Evolutionary conservation across 495 filamentous ascomycete species (phyloP).

Genomic region (Lindgomyces ingoldianus): DNA sequence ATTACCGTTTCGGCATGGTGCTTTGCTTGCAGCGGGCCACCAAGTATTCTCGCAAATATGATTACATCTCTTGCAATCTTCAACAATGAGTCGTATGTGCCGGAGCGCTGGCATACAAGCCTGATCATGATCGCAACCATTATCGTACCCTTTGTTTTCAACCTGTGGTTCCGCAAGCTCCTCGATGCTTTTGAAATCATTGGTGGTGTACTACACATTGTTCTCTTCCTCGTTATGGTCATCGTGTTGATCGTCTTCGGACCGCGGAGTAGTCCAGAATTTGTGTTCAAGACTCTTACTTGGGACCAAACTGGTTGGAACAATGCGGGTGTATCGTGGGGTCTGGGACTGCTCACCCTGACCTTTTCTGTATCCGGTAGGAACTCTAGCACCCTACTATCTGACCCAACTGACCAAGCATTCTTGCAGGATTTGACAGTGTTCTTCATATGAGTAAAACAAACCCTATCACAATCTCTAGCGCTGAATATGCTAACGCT

Average conservation of each 20-base stretch:
- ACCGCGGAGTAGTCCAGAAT: conserved; percentile 7
- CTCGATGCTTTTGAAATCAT: conserved; percentile 22
- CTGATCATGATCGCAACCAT: conserved; percentile 28
- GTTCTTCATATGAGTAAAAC: conserved; percentile 37
- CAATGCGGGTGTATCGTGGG: conserved; percentile 27
- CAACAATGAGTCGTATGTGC: conserved; percentile 48
- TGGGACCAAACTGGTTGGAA: conserved; percentile 23
- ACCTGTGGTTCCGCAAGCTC: conserved; percentile 48
- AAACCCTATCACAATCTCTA: neutral
- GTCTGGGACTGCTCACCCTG: conserved; percentile 28
- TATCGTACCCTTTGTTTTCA: conserved; percentile 48
- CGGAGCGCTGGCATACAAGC: conserved; percentile 21
- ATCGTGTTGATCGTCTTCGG: conserved; percentile 13
- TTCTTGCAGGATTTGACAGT: conserved; percentile 27
- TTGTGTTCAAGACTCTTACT: conserved; percentile 31
- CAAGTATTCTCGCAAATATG: conserved; percentile 17
- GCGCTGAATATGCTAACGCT: neutral
- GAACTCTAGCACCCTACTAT: neutral
- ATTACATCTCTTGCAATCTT: conserved; percentile 37
- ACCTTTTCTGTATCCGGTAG: conserved; percentile 28
- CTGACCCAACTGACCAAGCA: neutral
- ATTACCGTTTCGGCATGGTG: conserved; percentile 23
- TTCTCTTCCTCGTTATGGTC: conserved; percentile 25
- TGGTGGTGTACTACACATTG: conserved; percentile 23
- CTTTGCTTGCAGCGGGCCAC: conserved; percentile 15